These are phyloP conservation scores for Pyricularia sp. DNA, from an alignment of 2,329 filamentous ascomycete genomes.

Conservation along the genomic window DNA sequence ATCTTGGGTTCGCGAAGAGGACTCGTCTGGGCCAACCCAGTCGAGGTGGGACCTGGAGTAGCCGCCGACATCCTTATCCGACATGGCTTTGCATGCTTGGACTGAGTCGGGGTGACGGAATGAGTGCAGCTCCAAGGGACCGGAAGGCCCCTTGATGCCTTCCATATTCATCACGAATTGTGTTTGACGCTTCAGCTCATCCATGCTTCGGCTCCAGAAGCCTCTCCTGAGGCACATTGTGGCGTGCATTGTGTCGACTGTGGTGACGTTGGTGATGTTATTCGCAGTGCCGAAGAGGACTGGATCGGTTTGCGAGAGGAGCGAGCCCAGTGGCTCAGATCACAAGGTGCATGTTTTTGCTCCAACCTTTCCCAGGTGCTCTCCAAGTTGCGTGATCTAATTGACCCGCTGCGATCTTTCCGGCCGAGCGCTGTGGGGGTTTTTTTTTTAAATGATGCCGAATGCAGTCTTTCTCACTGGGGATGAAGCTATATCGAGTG, in stretches of 20 bases:
- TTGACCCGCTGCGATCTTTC: background rate
- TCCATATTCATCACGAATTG: constrained; percentile 52
- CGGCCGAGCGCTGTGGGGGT: background rate
- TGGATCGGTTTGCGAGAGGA: background rate
- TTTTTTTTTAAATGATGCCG: background rate
- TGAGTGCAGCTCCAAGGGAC: constrained; percentile 49
- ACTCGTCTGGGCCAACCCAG: constrained; percentile 29
- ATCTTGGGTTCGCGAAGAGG: constrained; percentile 6
- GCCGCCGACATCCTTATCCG: constrained; percentile 75
- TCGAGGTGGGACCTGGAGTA: constrained; percentile 66
- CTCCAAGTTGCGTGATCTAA: background rate
- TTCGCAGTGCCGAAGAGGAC: background rate
- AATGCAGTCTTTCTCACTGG: background rate
- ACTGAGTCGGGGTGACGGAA: constrained; percentile 42
- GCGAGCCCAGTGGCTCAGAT: background rate
- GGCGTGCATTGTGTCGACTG: constrained; percentile 29
- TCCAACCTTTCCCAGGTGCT: background rate
- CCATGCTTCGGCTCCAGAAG: constrained; percentile 44
- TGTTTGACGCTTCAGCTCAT: constrained; percentile 45
- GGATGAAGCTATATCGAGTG: background rate
- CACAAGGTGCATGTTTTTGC: background rate
- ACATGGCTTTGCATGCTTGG: constrained; percentile 60
- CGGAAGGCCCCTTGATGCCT: constrained; percentile 50
- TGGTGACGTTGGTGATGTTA: background rate
- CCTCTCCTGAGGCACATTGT: constrained; percentile 33